A percentile compares a stretch with the other conserved stretches of the same genome.
phyloP scores from a whole-genome alignment of 2,329 filamentous ascomycete genomes.

The Hymenoscyphus linearis region DNA sequence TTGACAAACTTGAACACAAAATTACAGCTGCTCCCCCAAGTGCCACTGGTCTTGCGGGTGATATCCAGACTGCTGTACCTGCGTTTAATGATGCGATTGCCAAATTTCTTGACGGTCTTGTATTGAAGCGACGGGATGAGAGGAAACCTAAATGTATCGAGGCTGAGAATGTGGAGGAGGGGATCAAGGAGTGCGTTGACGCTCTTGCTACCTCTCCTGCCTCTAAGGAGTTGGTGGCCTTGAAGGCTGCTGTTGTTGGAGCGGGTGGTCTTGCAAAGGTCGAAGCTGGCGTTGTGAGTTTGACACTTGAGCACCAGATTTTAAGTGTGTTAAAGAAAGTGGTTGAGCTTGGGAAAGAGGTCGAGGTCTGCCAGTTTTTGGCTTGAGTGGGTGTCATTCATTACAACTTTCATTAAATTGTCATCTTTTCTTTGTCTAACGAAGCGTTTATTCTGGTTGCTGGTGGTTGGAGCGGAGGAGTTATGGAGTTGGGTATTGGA shows the following conservation, averaged over 20 bases:
- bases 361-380: neutral
- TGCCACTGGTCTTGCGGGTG: neutral
- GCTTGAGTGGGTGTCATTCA: neutral
- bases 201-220: neutral
- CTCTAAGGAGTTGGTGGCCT: neutral
- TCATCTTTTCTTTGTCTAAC: neutral
- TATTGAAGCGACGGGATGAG: neutral
- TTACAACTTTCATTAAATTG: neutral
- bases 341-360: neutral
- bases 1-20: neutral
- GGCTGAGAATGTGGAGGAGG: neutral
- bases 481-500: too few relatives aligned
- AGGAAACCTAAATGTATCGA: neutral
- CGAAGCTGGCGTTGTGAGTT: neutral
- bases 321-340: neutral
- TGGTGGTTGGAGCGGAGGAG: neutral
- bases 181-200: neutral
- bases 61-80: neutral
- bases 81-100: neutral
- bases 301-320: neutral
- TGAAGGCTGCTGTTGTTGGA: neutral
- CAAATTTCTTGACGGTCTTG: neutral
- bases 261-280: neutral
- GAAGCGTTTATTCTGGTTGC: neutral
- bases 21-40: neutral